Evolutionary conservation across 1,284 basidiomycete species (phyloP), one percentile per base, ranked within the genome.

Genomic region (Coniferiporia weirii): DNA sequence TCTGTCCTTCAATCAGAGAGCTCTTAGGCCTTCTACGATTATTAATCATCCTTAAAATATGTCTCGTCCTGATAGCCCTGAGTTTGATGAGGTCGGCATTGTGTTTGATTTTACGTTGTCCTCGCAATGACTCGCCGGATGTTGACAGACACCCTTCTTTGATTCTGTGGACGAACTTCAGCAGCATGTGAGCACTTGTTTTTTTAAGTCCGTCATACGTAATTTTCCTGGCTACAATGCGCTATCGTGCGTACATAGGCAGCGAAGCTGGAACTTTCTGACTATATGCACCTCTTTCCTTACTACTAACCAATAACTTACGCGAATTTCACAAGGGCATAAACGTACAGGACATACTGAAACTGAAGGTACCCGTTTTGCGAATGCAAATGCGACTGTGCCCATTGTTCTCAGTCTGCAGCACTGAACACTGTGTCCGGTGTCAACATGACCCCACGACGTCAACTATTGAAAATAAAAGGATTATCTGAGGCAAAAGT

Each of bases 401-500:
- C 47, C 62, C 61, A 38, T 50, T 40, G 9, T 27, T 51, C 19
- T 64, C 52, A 89, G 87, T 73, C 82, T 48, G 84, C 86, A 40
- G 82, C 88, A 1, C 85, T 91, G 52, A 84, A 91, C 65, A 92
- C 89, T 1, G 79, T 92, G 1, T 89, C 87, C 54, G 89, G 89
- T 2, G 88, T 91, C 8, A 87, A 82, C 63, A 92, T 91, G 87
- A 93, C 91, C 1, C 93, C 94, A 0, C 78, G 92, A 60, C 81
- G 90, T 63, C 90, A 93, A 59, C 77, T 97, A 68, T 76, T 93
- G 59, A 96, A 95, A 71, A 93, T 97, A 67, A 97, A 97, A 87
- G 89, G 89, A 34, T 86, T 91, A 81, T 92, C 90, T 2, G 90
- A 92, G 65, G 91, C 94, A 1, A 97, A 97, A 71, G 92, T 97